Evolutionary conservation across 306 rosid genomes (phyloP), one percentile per base, ranked within the genome.

Genomic region (Ochetophila trinervis): DNA sequence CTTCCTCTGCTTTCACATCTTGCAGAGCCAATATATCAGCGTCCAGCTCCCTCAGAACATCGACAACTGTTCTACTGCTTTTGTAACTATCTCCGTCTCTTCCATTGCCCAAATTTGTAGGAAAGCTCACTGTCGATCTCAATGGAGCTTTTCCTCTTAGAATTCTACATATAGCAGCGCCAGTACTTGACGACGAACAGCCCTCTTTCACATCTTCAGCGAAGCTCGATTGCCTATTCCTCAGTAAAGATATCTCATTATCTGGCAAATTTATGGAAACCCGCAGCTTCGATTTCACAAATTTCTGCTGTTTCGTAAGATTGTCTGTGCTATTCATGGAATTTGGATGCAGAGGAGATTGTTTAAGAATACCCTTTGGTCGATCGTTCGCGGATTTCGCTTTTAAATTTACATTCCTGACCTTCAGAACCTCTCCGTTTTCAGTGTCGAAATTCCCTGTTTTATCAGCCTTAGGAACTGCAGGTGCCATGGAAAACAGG

Each of bases 1-100:
- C 96, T 77, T 93, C 98, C 74, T 84, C 98, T 7, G 98, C 98
- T 60, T 89, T 93, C 89, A 93, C 98, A 70, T 93, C 97, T 65
- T 89, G 98, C 49, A 93, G 60, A 0, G 95, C 96, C 84, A 93
- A 71, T 16, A 93, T 74, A 62, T 89, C 98, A 1, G 97, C 97
- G 16, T 86, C 87, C 73, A 93, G 66, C 23, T 93, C 98, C 62
- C 86, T 87, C 76, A 93, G 71, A 21, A 93, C 95, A 17, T 93
- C 97, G 13, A 86, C 72, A 55, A 87, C 84, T 10, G 85, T 89
- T 60, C 84, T 77, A 8, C 73, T 70, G 60, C 79, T 70, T 34
- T 74, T 66, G 35, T 63, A 65, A 6, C 53, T 16, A 47, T 71
- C 77, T 2, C 45, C 50, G 32, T 64, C 64, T 6, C 20, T 52